Evolutionary conservation across 371 early-diverging fungal genomes (phyloP), one percentile per base, ranked within the genome.

Genomic region (Mucor circinelloides): DNA sequence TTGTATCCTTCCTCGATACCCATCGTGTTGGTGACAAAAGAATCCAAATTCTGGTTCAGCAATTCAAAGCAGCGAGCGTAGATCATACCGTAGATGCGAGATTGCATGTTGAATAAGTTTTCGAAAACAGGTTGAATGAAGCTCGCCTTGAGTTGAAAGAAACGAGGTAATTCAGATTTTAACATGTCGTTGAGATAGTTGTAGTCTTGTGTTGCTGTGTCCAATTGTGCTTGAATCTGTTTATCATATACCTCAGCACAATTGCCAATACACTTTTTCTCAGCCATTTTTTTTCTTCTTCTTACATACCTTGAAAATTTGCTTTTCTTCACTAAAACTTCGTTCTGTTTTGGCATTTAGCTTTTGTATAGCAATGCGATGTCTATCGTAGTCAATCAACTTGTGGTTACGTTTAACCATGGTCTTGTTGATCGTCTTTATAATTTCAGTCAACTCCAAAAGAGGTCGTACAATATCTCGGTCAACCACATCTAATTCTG

Each of bases 341-440:
- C 89, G 79, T 57, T 92, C 89, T 28, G 85, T 75, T 68, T 90
- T 92, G 19, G 77, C 87, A 31, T 80, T 78, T 23, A 94, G 70
- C 69, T 92, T 93, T 63, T 84, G 83, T 59, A 93, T 72, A n/a
- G 81, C 65, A 63, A 84, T 77, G 36, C 90, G 78, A 78, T 90
- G 89, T 55, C 95, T 86, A 69, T 95, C 95, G 74, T 88, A 94
- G 81, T 95, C 95, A 30, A 94, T 74, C 69, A 91, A 71, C 74
- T 95, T 95, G 72, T 93, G 94, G 34, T 86, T 81, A 6, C 94
- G 86, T 74, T 95, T 95, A n/a, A 79, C 79, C 54, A 94, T 90
- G 3, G 91, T 81, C 66, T 89, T 91, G 58, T 84, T 83, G 27
- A 95, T 89, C 23, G 74, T 67, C 59, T 91, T 90, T 66, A 92